These are phyloP conservation scores for Chenopodium berlandieri DNA, from an alignment of 148 eudicot genomes.

Conservation along the genomic window DNA sequence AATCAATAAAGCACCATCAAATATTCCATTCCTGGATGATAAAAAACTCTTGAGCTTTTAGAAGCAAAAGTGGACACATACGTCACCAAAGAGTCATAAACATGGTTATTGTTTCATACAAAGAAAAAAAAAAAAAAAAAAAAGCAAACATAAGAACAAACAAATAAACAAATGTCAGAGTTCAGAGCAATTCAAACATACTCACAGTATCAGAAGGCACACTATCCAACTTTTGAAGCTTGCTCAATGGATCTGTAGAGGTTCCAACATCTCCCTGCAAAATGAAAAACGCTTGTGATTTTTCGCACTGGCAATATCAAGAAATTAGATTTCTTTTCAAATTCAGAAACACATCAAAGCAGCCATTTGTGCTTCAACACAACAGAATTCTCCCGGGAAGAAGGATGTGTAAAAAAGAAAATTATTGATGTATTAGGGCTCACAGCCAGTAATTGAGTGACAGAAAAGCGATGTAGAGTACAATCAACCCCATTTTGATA, in stretches of 20 bases:
- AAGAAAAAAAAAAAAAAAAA: not conserved
- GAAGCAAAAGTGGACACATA: not conserved
- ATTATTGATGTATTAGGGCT: not conserved
- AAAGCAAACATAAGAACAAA: not conserved
- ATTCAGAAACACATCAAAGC: not conserved
- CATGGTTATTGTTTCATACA: not conserved
- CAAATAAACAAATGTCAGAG: slow-evolving; percentile 5
- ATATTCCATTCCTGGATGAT: not conserved
- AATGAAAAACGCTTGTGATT: slow-evolving; percentile 12
- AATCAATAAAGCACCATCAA: not conserved
- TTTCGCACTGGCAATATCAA: not conserved
- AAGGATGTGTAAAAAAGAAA: not conserved
- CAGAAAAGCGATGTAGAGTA: not conserved
- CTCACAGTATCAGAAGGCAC: slow-evolving; percentile 35
- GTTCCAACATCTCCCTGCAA: slow-evolving; percentile 29
- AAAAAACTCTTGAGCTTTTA: not conserved
- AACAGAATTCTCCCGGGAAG: not conserved
- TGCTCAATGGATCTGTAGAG: slow-evolving; percentile 27
- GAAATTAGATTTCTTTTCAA: not conserved
- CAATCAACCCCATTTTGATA: not conserved
- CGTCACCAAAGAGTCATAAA: not conserved
- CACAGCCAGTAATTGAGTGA: not conserved
- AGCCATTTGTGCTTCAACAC: not conserved
- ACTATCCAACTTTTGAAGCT: slow-evolving; percentile 41
- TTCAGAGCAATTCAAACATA: slow-evolving; percentile 7